Conservation (phyloP, 2,329 filamentous ascomycete species). For the Colletotrichum tofieldiae region DNA sequence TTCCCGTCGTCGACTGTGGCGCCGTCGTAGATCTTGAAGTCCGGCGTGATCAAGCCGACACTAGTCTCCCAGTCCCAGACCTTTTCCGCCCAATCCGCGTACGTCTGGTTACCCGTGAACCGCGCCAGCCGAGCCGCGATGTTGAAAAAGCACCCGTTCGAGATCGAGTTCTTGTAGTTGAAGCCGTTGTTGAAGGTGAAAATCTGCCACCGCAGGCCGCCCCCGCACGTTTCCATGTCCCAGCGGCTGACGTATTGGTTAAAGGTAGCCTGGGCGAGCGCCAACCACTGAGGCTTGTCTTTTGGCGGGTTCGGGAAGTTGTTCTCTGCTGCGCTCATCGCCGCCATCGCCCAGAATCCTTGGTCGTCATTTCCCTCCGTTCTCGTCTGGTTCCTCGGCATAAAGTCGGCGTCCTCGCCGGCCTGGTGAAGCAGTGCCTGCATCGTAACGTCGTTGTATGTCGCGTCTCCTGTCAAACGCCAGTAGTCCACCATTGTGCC, state of each 20-base stretch:
- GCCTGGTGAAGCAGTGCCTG: constrained; percentile 75
- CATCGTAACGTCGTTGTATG: constrained; percentile 73
- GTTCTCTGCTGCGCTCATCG: constrained; percentile 84
- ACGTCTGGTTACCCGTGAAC: constrained; percentile 86
- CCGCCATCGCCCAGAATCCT: constrained; percentile 89
- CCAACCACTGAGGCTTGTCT: constrained; percentile 81
- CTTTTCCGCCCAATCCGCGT: constrained; percentile 81
- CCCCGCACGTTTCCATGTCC: constrained; percentile 77
- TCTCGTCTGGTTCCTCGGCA: constrained; percentile 77
- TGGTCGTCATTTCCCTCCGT: constrained; percentile 82
- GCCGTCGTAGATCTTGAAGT: constrained; percentile 71
- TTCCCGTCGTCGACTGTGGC: constrained; percentile 54
- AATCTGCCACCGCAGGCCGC: constrained; percentile 90
- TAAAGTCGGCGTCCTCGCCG: constrained; percentile 73
- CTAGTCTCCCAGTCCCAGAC: constrained; percentile 77
- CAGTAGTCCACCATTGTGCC: constrained; percentile 81
- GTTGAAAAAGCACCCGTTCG: constrained; percentile 81
- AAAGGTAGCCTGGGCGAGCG: constrained; percentile 83
- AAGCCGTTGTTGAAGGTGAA: constrained; percentile 82
- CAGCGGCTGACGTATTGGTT: constrained; percentile 82
- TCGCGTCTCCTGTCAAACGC: constrained; percentile 76
- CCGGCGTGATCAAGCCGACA: constrained; percentile 69
- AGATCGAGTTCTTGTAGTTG: constrained; percentile 79
- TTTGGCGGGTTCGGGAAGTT: constrained; percentile 79
- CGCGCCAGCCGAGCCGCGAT: constrained; percentile 79